Evolutionary conservation across 1,284 basidiomycete genomes (phyloP).

Genomic region (Cutaneotrichosporon sp.): DNA sequence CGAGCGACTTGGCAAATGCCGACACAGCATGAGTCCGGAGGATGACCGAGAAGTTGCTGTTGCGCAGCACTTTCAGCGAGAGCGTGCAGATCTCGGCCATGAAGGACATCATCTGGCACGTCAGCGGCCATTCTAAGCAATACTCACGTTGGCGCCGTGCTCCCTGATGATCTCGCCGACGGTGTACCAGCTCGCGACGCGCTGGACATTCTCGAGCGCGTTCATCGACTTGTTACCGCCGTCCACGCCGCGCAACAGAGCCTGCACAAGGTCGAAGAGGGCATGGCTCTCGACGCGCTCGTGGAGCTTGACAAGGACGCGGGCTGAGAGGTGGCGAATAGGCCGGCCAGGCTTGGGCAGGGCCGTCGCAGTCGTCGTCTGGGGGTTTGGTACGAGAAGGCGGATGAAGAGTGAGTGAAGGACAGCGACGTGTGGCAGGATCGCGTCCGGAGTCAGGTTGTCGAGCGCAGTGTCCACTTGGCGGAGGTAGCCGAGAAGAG

Average conservation of each 20-base stretch:
- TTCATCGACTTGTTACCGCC: constrained; percentile 46
- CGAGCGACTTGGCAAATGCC: constrained; percentile 69
- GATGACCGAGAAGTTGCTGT: constrained; percentile 68
- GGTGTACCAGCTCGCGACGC: constrained; percentile 63
- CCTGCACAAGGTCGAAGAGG: constrained; percentile 81
- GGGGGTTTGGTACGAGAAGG: constrained; percentile 29
- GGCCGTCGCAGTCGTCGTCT: constrained; percentile 10
- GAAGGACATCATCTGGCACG: constrained; percentile 82
- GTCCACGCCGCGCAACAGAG: constrained; percentile 64
- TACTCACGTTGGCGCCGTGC: constrained; percentile 71
- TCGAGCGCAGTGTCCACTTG: constrained; percentile 44
- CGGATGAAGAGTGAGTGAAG: constrained; percentile 42
- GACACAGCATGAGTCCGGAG: constrained; percentile 76
- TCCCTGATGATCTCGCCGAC: constrained; percentile 81
- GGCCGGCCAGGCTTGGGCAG: constrained; percentile 79
- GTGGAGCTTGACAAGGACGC: constrained; percentile 75
- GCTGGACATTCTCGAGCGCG: constrained; percentile 56
- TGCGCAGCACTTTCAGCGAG: constrained; percentile 60
- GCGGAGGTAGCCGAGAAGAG: constrained; percentile 40
- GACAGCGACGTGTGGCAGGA: constrained; percentile 26
- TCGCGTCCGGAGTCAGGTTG: constrained; percentile 17
- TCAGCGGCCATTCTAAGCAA: neutral
- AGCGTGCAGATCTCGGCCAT: constrained; percentile 74
- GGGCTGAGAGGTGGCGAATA: constrained; percentile 68
- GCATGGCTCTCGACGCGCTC: constrained; percentile 72